Conservation (phyloP, 257 asterid genomes). For the Rauvolfia tetraphylla region DNA sequence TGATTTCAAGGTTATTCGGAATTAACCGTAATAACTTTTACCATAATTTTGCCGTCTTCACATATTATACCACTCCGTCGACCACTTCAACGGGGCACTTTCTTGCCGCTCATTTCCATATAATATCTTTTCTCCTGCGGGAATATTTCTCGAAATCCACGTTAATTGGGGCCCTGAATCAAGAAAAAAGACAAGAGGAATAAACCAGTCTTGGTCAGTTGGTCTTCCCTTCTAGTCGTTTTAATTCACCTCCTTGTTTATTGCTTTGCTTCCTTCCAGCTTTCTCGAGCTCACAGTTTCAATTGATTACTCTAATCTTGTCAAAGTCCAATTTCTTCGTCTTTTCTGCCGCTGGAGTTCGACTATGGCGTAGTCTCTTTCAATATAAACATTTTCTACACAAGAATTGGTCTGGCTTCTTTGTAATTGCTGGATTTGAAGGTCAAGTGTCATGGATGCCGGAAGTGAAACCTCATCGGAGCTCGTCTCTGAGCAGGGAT, state of each 20-base stretch:
- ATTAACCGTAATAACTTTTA: too few species aligned
- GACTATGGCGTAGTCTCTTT: neutral
- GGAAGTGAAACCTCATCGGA: conserved; percentile 24
- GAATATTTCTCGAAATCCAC: too few species aligned
- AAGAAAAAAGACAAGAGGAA: too few species aligned
- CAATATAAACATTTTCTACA: neutral
- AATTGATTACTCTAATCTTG: neutral
- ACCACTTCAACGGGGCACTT: too few species aligned
- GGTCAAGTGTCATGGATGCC: conserved; percentile 19
- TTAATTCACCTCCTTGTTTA: neutral
- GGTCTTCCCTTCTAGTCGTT: too few species aligned
- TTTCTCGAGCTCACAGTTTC: neutral
- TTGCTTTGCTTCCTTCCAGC: neutral
- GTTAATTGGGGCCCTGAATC: too few species aligned
- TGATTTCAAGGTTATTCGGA: too few species aligned
- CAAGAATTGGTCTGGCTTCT: neutral
- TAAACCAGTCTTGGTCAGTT: too few species aligned
- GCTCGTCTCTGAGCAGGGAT: conserved; percentile 17
- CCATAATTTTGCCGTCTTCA: too few species aligned
- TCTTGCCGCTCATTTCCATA: too few species aligned
- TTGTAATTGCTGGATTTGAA: conserved; percentile 4
- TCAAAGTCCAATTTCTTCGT: neutral
- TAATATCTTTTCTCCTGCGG: too few species aligned
- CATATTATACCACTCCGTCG: too few species aligned
- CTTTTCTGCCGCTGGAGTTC: neutral